phyloP scores from a whole-genome alignment of 2,329 filamentous ascomycete species.

The Bipolaris bicolor region DNA sequence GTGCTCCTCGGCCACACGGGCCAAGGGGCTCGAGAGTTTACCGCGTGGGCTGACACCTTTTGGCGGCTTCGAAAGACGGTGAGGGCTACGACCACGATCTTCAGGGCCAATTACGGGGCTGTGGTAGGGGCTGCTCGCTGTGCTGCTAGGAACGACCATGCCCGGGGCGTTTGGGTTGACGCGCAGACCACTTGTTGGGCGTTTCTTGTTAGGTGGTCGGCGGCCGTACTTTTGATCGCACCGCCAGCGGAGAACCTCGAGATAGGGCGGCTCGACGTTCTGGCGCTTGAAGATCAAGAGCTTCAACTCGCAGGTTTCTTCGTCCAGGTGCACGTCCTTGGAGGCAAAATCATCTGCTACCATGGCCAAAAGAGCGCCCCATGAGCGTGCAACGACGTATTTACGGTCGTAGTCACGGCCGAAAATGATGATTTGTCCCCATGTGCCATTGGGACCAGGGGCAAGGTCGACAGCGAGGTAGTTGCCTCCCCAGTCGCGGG shows the following conservation, averaged over 20 bases:
- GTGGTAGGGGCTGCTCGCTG: slow-evolving; percentile 65
- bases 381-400: slow-evolving; percentile 92
- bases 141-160: slow-evolving; percentile 53
- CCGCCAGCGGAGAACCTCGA: slow-evolving; percentile 94
- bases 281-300: slow-evolving; percentile 81
- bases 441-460: slow-evolving; percentile 85
- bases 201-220: slow-evolving; percentile 58
- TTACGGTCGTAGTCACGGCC: slow-evolving; percentile 98
- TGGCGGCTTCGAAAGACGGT: slow-evolving; percentile 68
- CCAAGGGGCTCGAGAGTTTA: slow-evolving; percentile 73
- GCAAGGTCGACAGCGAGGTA: slow-evolving; percentile 92
- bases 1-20: slow-evolving; percentile 74
- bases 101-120: slow-evolving; percentile 65
- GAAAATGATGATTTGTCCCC: slow-evolving; percentile 96
- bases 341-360: slow-evolving; percentile 92
- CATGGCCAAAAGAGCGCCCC: slow-evolving; percentile 83
- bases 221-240: slow-evolving; percentile 92
- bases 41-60: slow-evolving; percentile 66
- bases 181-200: slow-evolving; percentile 55
- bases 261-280: slow-evolving; percentile 88
- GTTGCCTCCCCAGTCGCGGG: slow-evolving; percentile 98
- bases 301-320: slow-evolving; percentile 90
- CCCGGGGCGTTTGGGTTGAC: slow-evolving; percentile 60
- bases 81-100: slow-evolving; percentile 72
- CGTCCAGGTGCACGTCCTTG: slow-evolving; percentile 89